Evolutionary conservation across 495 filamentous ascomycete species (phyloP), one percentile per base, ranked within the genome.

Genomic region (Xylaria flabelliformis): DNA sequence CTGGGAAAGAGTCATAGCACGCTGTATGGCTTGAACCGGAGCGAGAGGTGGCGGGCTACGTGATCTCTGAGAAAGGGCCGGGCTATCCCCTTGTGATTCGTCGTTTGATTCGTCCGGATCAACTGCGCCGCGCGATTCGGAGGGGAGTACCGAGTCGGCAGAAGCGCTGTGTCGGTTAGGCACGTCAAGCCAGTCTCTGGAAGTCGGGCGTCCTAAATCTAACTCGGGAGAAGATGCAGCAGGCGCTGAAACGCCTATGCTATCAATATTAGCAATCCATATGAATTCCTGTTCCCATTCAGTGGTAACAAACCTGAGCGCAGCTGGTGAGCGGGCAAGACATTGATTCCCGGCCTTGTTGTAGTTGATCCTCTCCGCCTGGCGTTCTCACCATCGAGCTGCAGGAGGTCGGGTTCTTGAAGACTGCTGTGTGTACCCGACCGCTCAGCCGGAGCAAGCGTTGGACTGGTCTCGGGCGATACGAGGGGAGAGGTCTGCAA

Each of bases 401-500:
- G 93, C 32, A 98, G 80, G 42, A 88, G 92, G 36, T 98, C 95
- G 5, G 92, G 94, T 78, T 98, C 96, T 73, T 91, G 89, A 10
- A 98, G 85, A 2, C 70, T 77, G 4, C 82, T 83, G 12, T 86
- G 78, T 12, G 84, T 79, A 39, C 88, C 78, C 64, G 88, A 84
- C 10, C 83, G 78, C 65, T 91, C 88, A 26, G 53, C 53, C 19
- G 89, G 84, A 53, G 82, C 81, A n/a, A 90, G 80, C 66, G 89
- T 87, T 13, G 96, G 96, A 74, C 94, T 97, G 13, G 89, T 86
- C 34, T 90, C 91, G 13, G 96, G 96, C 50, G 94, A 97, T 48
- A 97, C 92, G 55, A 97, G 83, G 34, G 96, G 97, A 15, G 95
- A 98, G 9, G 96, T 99, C 82, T 98, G 97, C 77, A 98, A 80